Base-by-base conservation (phyloP, 495 filamentous ascomycete species). In the Podospora pseudoanserina region DNA sequence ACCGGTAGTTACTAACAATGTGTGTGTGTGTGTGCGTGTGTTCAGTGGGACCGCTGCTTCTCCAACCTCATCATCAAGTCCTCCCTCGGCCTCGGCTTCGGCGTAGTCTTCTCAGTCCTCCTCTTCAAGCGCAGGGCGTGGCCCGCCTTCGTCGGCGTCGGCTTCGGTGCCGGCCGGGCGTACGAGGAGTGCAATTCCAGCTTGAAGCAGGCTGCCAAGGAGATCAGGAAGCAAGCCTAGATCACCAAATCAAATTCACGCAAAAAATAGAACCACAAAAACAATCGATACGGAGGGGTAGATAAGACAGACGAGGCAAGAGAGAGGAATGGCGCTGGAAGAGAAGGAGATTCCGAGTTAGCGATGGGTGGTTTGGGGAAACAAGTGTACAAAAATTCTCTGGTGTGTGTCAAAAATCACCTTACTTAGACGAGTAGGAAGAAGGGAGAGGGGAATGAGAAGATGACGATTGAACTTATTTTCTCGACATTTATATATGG, bases 81-180 rank as follows among this genome's bases (percentile, higher is more conserved):
- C 66, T 88, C 91, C 61, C 87, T 99, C 77, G 95, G 95, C 72
- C 88, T 97, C 72, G 91, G 90, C 66, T 97, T 98, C 82, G 95
- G 95, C 80, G 90, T 98, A 78, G 90, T 98, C 79, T 98, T 99
- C 85, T 97, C 94, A 60, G 94, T 99, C 34, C 89, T 99, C 60
- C 81, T 99, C 28, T 99, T 99, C 87, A 97, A 96, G 86, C 89
- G 95, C 77, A 88, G 95, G 79, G 92, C 94, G 71, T 99, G 95
- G 91, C 95, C 95, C 62, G 96, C 91, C 28, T 94, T 89, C 79
- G 88, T 96, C 72, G 95, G 95, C 65, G 84, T 93, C 58, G 95
- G 95, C 57, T 97, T 99, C 77, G 95, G 95, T 75, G 93, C 94
- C 69, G 95, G 95, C 65, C 88, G 96, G 75, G 96, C 94, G 11